Evolutionary conservation across 2,329 filamentous ascomycete genomes (phyloP).

Genomic region (Cercospora sesami): DNA sequence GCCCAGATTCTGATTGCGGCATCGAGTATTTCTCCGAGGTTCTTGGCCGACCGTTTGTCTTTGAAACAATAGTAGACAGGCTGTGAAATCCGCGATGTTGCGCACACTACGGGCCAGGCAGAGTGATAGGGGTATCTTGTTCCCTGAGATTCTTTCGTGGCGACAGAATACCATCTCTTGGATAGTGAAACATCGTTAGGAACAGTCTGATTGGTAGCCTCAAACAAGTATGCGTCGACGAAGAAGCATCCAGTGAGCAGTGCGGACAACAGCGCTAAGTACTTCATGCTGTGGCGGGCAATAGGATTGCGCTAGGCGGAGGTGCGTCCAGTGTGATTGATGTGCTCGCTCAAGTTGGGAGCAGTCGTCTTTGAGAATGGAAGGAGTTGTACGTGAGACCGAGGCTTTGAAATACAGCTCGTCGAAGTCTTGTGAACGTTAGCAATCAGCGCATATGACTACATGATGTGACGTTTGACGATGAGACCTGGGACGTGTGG

Average conservation of each 20-base stretch:
- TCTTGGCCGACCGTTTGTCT: constrained; percentile 22
- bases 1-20: constrained; percentile 24
- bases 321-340: too few species aligned
- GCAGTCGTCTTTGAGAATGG: too few species aligned
- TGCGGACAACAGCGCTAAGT: neutral
- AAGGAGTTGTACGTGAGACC: too few species aligned
- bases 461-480: too few species aligned
- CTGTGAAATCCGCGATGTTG: constrained; percentile 5
- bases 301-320: too few species aligned
- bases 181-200: neutral
- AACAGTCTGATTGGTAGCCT: neutral
- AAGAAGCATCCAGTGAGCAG: neutral
- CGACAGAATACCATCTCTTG: neutral
- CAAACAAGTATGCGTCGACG: neutral
- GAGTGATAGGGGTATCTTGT: neutral
- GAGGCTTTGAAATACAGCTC: too few species aligned
- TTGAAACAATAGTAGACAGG: constrained; percentile 29
- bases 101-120: constrained; percentile 27
- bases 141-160: neutral
- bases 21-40: constrained; percentile 24
- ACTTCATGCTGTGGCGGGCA: neutral
- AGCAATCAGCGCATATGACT: too few species aligned
- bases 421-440: too few species aligned
- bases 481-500: too few species aligned
- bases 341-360: too few species aligned